Evolutionary conservation across 148 eudicot genomes (phyloP), one percentile per base, ranked within the genome.

Genomic region (Drosera capensis): DNA sequence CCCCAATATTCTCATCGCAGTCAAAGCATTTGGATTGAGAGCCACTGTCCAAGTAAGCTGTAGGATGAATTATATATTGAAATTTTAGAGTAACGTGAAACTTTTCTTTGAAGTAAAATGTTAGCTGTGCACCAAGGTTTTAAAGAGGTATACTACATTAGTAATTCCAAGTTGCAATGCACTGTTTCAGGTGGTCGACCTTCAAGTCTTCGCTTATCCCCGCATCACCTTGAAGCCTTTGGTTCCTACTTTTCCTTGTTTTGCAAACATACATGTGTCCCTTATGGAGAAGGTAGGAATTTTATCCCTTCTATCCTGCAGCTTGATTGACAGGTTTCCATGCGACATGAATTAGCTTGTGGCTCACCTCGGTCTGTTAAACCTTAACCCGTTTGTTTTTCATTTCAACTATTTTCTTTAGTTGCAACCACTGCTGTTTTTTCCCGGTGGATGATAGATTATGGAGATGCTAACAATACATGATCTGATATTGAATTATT

Each of bases 161-260:
- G 14, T 13, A 39, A 3, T 39, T 49, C 25, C 12, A 12, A 39
- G 40, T 54, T 48, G 5, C 17, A 25, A 26, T 19, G 43, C 23
- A 24, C 46, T 46, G 44, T 48, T 72, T 74, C 70, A 87, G 96
- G 90, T 87, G 60, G 62, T 87, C 25, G 96, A 87, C 59, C 73
- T 87, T 63, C 96, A 87, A 73, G 94, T 87, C 53, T 87, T 79
- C 74, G 96, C 96, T 55, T 65, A 63, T 64, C 96, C 96, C 34
- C 90, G 96, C 28, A 74, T 87, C 58, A 87, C 94, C 34, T 61
- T 87, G 60, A 87, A 87, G 82, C 96, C 96, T 12, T 50, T 87
- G 66, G 96, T 87, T 63, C 96, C 96, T 20, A 70, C 64, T 57
- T 87, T 87, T 61, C 96, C 96, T 41, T 87, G 96, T 57, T 87